Base-by-base conservation (phyloP, 148 eudicot species). In the Rhododendron griersonianum region DNA sequence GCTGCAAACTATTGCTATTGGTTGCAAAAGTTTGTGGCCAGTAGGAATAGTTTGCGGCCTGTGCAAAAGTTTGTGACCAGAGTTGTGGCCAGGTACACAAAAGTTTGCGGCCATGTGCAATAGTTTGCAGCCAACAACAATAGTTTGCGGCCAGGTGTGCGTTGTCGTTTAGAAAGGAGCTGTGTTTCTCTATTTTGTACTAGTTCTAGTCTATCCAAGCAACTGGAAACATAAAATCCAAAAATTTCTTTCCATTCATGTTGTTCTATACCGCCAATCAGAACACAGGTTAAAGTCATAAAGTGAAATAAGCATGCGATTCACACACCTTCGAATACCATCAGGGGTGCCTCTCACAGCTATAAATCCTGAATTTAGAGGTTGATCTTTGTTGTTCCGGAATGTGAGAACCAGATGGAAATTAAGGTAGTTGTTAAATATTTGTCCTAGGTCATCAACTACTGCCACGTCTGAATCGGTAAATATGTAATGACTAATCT, bases 351-450 rank as follows among this genome's bases (percentile, higher is more conserved):
- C 99, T 78, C 96, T 93, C 78, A 98, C 96, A 65, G 99, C 98
- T 86, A 95, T 92, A 81, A 98, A 94, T 79, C 99, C 98, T 55
- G 99, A 98, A 90, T 98, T 98, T 41, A 98, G 82, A 84, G 98
- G 98, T 86, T 98, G 98, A 75, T 98, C 94, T 92, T 93, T 98
- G 95, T 98, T 98, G 88, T 95, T 98, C 73, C 99, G 91, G 89
- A 95, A 98, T 78, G 99, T 98, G 88, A 98, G 95, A 80, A 95
- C 98, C 87, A 95, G 33, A 90, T 98, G 91, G 90, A 95, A 93
- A 85, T 87, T 86, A 87, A 93, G 79, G 87, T 91, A 86, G 83
- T 91, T 85, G 30, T 84, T 84, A 85, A 98, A 98, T 47, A 98
- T 90, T 84, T 88, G 89, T 78, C 93, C 95, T 57, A 98, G 92